Base-by-base conservation (phyloP, 495 filamentous ascomycete genomes). In the Aspergillus hancockii region DNA sequence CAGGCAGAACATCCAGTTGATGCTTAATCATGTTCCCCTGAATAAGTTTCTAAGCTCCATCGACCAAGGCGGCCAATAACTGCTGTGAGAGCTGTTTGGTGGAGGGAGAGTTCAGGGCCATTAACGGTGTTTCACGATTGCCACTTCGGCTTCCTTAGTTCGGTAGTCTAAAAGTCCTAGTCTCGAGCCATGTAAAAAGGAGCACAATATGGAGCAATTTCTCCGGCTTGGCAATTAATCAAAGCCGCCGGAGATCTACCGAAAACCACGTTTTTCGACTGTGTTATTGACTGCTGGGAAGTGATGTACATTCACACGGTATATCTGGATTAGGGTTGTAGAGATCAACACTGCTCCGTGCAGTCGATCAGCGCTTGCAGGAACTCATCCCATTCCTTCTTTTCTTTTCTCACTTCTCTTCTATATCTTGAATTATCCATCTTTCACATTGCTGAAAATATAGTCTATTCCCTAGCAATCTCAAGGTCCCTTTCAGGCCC, bases 341-440 rank as follows among this genome's bases (percentile, higher is more conserved):
- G 41, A n/a, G 41, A 45, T 45, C 41, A 45, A 14, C 41, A 45
- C 19, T 45, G 41, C 41, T 45, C 14, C 41, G 41, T 45, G 41
- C 41, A 45, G 16, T 19, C 19, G 41, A 45, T 21, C 16, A 45
- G 14, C 41, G 14, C 41, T 8, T 9, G 3, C n/a, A 45, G n/a
- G 41, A n/a, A 13, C 36, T 40, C 12, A 13, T 10, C 36, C 36
- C 12, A 4, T n/a, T 7, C 7, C 25, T 28, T 28, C 7, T 28
- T 7, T 28, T 28, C 25, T 28, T 28, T 3, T 28, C 3, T 28
- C 25, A 3, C 25, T n/a, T n/a, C n/a, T n/a, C n/a, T n/a, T n/a
- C n/a, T n/a, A n/a, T n/a, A n/a, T n/a, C n/a, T 28, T 7, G 3
- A 28, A 28, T 28, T 28, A 3, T 28, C 7, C 25, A 28, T 28